These are phyloP conservation scores for Vitis vinifera DNA, from an alignment of 164 flowering plant genomes.

Conservation along the genomic window DNA sequence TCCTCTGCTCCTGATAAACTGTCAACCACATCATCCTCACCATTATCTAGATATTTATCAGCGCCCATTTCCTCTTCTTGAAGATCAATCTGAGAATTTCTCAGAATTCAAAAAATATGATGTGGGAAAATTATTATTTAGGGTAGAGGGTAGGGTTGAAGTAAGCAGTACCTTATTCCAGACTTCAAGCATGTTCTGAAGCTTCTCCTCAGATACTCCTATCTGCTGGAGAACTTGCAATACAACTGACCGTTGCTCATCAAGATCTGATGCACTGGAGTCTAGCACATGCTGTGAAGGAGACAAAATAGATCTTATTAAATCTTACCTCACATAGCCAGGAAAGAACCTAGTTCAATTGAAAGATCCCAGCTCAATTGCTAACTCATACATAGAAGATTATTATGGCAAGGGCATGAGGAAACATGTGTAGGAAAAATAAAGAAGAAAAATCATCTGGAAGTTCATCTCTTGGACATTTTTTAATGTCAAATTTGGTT, in stretches of 20 bases:
- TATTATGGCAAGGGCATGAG: neutral
- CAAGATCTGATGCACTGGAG: conserved; percentile 73
- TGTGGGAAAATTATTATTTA: neutral
- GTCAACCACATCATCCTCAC: conserved; percentile 24
- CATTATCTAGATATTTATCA: conserved; percentile 30
- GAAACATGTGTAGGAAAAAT: neutral
- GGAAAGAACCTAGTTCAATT: neutral
- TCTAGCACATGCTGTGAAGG: conserved; percentile 89
- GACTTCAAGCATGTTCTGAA: conserved; percentile 88
- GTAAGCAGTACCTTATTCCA: conserved; percentile 79
- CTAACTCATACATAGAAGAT: neutral
- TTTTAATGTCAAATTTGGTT: no score
- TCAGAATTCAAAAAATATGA: conserved; percentile 1
- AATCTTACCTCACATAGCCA: no score
- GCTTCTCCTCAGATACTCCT: conserved; percentile 83
- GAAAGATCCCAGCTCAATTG: neutral
- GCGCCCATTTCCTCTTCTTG: conserved; percentile 29
- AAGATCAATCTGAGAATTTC: conserved; percentile 58
- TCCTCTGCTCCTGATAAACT: conserved; percentile 26
- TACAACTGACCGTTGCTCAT: conserved; percentile 78
- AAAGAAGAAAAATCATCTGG: neutral
- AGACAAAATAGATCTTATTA: neutral
- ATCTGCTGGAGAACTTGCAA: conserved; percentile 82
- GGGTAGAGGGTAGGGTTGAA: neutral
- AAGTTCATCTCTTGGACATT: neutral